These are phyloP conservation scores for Drechslerella stenobrocha DNA, from an alignment of 2,329 filamentous ascomycete species.

Conservation along the genomic window DNA sequence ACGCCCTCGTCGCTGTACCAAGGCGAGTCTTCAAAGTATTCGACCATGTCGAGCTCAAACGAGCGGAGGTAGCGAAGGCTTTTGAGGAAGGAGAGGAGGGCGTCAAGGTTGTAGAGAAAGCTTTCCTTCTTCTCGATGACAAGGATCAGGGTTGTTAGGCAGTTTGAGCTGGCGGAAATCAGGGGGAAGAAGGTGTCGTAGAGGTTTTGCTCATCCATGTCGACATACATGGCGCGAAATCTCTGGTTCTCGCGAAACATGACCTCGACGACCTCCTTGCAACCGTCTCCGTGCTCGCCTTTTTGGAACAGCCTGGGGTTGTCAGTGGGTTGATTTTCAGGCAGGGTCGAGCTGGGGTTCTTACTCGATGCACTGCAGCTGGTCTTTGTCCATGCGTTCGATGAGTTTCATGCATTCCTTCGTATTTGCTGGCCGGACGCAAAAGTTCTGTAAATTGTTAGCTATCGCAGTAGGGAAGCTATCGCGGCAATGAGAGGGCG, in stretches of 20 bases:
- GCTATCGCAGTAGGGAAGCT: not conserved
- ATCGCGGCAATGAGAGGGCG: not conserved
- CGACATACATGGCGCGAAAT: constrained; percentile 42
- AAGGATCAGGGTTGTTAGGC: constrained; percentile 36
- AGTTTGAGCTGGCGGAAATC: constrained; percentile 19
- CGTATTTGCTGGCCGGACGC: constrained; percentile 32
- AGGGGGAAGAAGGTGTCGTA: constrained; percentile 45
- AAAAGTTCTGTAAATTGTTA: constrained; percentile 21
- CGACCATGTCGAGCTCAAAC: constrained; percentile 41
- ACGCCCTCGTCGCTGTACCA: constrained; percentile 29
- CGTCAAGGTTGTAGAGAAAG: constrained; percentile 31
- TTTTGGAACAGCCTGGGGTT: constrained; percentile 21
- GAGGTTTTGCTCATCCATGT: constrained; percentile 41
- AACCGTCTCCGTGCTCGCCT: constrained; percentile 27
- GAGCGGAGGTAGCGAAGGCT: constrained; percentile 21
- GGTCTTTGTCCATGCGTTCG: constrained; percentile 25
- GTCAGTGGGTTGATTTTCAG: not conserved
- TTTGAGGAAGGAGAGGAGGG: constrained; percentile 16
- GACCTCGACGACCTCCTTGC: constrained; percentile 42
- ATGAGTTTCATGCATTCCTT: constrained; percentile 39
- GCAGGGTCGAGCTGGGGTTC: no score
- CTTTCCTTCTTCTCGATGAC: constrained; percentile 32
- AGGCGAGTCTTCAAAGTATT: constrained; percentile 42
- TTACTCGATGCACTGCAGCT: constrained; percentile 42
- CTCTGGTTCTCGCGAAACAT: constrained; percentile 41